A percentile compares a stretch with the other conserved stretches of the same genome.
Evolutionary conservation across 164 flowering plant genomes (phyloP).

Genomic region (Vitis labrusca): DNA sequence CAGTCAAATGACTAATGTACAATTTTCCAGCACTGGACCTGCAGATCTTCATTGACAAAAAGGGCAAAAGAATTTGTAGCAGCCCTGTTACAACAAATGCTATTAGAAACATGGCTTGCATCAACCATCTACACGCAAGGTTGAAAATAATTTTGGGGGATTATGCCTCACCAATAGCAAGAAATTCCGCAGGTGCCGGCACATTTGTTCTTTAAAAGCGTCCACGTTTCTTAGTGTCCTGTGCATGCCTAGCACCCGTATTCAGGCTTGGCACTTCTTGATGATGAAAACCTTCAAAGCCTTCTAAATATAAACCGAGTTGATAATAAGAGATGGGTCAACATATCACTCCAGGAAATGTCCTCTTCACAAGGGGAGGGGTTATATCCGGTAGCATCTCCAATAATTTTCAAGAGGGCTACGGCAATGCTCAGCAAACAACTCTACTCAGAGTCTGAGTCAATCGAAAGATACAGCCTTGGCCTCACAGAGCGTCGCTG

Average conservation of each 20-base stretch:
- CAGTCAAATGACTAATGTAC: slow-evolving; percentile 16
- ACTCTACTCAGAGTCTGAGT: slow-evolving; percentile 71
- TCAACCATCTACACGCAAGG: neutral
- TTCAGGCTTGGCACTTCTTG: too few species aligned
- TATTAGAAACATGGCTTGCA: neutral
- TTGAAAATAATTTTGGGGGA: neutral
- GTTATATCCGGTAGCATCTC: neutral
- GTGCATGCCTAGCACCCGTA: neutral
- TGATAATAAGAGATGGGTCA: neutral
- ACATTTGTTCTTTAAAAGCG: neutral
- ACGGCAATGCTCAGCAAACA: neutral
- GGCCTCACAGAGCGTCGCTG: slow-evolving; percentile 82
- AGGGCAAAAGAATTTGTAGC: neutral
- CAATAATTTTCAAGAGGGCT: neutral
- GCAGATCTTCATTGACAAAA: slow-evolving; percentile 9
- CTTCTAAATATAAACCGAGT: slow-evolving; percentile 1
- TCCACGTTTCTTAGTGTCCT: neutral
- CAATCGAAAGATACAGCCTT: slow-evolving; percentile 68
- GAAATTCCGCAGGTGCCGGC: slow-evolving; percentile 9
- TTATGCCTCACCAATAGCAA: neutral
- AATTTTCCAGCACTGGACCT: slow-evolving; percentile 15
- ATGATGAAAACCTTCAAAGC: neutral
- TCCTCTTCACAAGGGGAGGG: neutral
- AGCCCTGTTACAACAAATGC: slow-evolving; percentile 1
- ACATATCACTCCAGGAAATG: neutral